Conservation (phyloP, 2,329 filamentous ascomycete genomes). For the Chrysoporthe cubensis region DNA sequence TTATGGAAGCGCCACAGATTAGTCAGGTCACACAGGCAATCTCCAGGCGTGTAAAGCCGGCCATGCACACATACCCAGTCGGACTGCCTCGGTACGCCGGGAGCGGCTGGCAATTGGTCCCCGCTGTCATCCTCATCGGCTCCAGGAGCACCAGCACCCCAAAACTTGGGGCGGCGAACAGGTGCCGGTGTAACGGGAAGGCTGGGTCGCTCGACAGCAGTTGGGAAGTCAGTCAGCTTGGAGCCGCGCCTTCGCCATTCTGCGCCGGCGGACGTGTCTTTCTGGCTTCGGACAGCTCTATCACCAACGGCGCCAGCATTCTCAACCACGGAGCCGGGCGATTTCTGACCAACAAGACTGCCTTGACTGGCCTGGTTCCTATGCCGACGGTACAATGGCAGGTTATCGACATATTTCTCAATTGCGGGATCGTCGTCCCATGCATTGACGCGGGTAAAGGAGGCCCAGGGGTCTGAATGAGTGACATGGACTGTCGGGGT, state of each 20-base stretch:
- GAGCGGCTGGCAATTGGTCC: slow-evolving; percentile 70
- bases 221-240: slow-evolving; percentile 86
- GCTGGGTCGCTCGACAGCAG: slow-evolving; percentile 79
- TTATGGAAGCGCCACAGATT: slow-evolving; percentile 56
- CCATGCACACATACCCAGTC: slow-evolving; percentile 89
- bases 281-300: slow-evolving; percentile 19
- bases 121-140: slow-evolving; percentile 56
- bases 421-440: slow-evolving; percentile 95
- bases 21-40: slow-evolving; percentile 61
- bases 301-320: slow-evolving; percentile 26
- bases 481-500: slow-evolving; percentile 53
- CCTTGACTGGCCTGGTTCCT: slow-evolving; percentile 40
- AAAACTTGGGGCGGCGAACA: slow-evolving; percentile 69
- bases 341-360: slow-evolving; percentile 34
- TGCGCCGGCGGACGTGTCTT: slow-evolving; percentile 24
- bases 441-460: slow-evolving; percentile 78
- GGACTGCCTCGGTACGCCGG: slow-evolving; percentile 83
- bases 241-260: slow-evolving; percentile 49
- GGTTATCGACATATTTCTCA: slow-evolving; percentile 78
- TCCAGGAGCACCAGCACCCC: slow-evolving; percentile 54
- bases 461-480: slow-evolving; percentile 68
- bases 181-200: slow-evolving; percentile 90
- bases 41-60: slow-evolving; percentile 50
- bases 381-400: slow-evolving; percentile 63
- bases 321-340: slow-evolving; percentile 31